Evolutionary conservation across 2,329 filamentous ascomycete genomes (phyloP), one percentile per base, ranked within the genome.

Genomic region (Xylaria sp.): DNA sequence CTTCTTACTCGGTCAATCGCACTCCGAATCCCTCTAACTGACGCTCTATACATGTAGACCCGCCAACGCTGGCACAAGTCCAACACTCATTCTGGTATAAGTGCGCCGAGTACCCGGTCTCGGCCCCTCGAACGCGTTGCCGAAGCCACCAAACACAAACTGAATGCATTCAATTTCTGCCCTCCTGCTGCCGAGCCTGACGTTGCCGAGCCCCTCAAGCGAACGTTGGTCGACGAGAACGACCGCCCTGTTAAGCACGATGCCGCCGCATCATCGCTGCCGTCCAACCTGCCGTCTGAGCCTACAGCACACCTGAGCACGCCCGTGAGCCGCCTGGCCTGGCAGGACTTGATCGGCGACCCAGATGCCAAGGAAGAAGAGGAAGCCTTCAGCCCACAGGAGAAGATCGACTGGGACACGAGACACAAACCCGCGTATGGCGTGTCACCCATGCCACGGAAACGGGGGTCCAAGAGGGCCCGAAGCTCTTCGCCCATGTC

Each of bases 401-500:
- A 91, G 58, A 84, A 84, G 62, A 81, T 91, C 30, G 80, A 86
- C 32, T 91, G 90, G 90, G 83, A 89, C 70, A 85, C 83, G 64
- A 83, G 81, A 67, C 80, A 83, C 66, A 80, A 83, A 70, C 78
- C 79, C 13, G 81, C 77, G 46, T 79, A 81, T 25, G 81, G 78
- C 34, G 76, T 85, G 68, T 85, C 82, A 60, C 86, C 82, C 61
- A 84, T 83, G 65, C 81, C 74, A 72, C 86, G 83, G 68, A 83
- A 80, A 77, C 76, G 79, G 74, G 83, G 83, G 69, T 87, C 84
- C 72, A 94, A 94, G 78, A 86, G 92, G 64, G 89, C 90, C 18
- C 86, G 89, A 72, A 94, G 91, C 80, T 93, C 91, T 13, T 94
- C 92, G 0, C 91, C 92, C 0, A 80, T 85, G 1, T 90, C 89